Evolutionary conservation across 2,329 filamentous ascomycete species (phyloP).

Genomic region (Paraconiothyrium sp.): DNA sequence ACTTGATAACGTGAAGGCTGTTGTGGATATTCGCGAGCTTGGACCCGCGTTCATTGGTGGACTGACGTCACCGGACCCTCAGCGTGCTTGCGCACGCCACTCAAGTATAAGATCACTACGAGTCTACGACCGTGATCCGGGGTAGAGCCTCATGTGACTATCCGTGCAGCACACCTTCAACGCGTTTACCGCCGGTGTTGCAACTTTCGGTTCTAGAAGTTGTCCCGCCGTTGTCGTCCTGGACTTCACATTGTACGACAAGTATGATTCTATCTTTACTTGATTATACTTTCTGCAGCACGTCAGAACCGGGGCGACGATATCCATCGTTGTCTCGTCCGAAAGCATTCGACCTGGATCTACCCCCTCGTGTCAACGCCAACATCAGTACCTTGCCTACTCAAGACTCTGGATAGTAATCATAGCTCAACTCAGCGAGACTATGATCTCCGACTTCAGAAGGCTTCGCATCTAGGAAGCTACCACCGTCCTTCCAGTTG

Average conservation of each 20-base stretch:
- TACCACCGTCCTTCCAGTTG: no score
- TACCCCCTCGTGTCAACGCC: no score
- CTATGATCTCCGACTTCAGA: no score
- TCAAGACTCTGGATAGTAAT: no score
- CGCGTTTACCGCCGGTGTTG: conserved; percentile 1
- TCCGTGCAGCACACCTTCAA: background rate
- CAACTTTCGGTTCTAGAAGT: background rate
- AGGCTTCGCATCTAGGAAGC: no score
- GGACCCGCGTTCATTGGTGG: background rate
- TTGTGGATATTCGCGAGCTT: conserved; percentile 7
- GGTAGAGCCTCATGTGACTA: background rate
- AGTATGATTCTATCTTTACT: background rate
- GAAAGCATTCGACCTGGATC: background rate
- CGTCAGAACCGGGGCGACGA: background rate
- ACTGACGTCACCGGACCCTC: background rate
- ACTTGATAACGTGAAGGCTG: conserved; percentile 15
- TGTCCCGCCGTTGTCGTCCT: background rate
- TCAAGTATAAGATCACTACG: background rate
- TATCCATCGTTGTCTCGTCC: background rate
- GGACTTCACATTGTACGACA: background rate
- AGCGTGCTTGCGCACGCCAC: background rate
- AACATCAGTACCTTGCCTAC: no score
- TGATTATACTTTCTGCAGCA: background rate
- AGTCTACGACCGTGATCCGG: background rate
- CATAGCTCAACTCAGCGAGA: no score